A percentile compares a stretch with the other conserved stretches of the same genome.
These are phyloP conservation scores for Pilobolus umbonatus DNA, from an alignment of 192 early-diverging fungal genomes.

Conservation along the genomic window DNA sequence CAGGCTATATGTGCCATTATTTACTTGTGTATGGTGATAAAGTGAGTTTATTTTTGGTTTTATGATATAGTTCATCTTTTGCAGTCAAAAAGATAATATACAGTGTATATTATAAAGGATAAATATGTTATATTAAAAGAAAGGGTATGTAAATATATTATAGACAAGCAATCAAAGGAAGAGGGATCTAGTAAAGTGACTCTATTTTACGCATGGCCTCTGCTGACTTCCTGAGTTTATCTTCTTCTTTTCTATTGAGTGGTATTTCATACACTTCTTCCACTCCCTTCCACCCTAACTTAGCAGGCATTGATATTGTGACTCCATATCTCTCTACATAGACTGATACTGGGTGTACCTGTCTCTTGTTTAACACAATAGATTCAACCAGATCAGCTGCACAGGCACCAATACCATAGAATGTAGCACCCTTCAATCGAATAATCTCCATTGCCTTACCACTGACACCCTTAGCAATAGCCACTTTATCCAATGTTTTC, in stretches of 20 bases:
- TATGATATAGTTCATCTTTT: no score
- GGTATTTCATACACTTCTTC: slow-evolving; percentile 66
- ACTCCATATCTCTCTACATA: slow-evolving; percentile 58
- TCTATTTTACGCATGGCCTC: slow-evolving; percentile 45
- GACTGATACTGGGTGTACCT: slow-evolving; percentile 66
- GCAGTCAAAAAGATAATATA: no score
- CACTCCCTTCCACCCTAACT: slow-evolving; percentile 68
- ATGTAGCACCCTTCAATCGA: slow-evolving; percentile 79
- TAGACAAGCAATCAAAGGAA: neutral
- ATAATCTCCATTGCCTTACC: slow-evolving; percentile 83
- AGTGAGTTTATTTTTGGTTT: no score
- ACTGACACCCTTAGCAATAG: slow-evolving; percentile 54
- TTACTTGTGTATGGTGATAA: no score
- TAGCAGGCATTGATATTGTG: slow-evolving; percentile 74
- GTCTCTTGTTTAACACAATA: slow-evolving; percentile 64
- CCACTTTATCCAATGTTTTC: slow-evolving; percentile 47
- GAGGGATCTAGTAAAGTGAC: neutral
- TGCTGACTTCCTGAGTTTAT: slow-evolving; percentile 51
- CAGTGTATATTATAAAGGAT: no score
- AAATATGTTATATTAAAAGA: no score
- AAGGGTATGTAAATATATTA: no score
- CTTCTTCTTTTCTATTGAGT: slow-evolving; percentile 54
- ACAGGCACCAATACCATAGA: slow-evolving; percentile 82
- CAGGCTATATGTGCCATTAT: no score
- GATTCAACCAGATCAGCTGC: slow-evolving; percentile 61